phyloP scores from a whole-genome alignment of 1,139 yeast genomes.

The Taphrina confusa region DNA sequence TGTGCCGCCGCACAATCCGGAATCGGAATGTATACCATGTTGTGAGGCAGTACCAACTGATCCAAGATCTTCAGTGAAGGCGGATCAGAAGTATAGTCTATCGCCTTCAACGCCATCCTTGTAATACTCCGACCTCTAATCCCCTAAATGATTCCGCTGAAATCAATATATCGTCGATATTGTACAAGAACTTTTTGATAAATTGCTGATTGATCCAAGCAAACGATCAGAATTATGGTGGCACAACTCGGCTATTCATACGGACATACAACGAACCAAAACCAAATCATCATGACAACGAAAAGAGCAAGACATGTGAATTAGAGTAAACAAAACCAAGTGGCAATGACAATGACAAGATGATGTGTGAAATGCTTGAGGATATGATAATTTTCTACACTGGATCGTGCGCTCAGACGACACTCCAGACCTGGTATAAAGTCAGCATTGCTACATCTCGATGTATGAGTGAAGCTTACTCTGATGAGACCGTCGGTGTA shows the following conservation, averaged over 20 bases:
- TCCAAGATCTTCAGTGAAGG: slow-evolving; percentile 64
- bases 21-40: slow-evolving; percentile 66
- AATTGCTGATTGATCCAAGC: too few species aligned
- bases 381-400: slow-evolving; percentile 10
- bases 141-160: background rate
- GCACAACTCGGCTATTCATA: too few species aligned
- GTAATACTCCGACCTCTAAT: background rate
- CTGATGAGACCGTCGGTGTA: slow-evolving; percentile 80
- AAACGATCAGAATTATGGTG: too few species aligned
- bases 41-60: slow-evolving; percentile 79
- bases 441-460: background rate
- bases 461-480: slow-evolving; percentile 18
- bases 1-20: slow-evolving; percentile 68
- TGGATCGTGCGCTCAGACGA: slow-evolving; percentile 17
- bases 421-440: slow-evolving; percentile 24
- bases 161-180: background rate
- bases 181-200: background rate
- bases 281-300: too few species aligned
- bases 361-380: background rate
- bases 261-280: too few species aligned
- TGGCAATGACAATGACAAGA: too few species aligned
- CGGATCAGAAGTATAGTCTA: slow-evolving; percentile 40
- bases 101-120: slow-evolving; percentile 38
- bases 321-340: too few species aligned
- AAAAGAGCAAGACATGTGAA: too few species aligned